These are phyloP conservation scores for Paramecium pentaurelia DNA, from an alignment of 73 alveolate genomes.

Conservation along the genomic window DNA sequence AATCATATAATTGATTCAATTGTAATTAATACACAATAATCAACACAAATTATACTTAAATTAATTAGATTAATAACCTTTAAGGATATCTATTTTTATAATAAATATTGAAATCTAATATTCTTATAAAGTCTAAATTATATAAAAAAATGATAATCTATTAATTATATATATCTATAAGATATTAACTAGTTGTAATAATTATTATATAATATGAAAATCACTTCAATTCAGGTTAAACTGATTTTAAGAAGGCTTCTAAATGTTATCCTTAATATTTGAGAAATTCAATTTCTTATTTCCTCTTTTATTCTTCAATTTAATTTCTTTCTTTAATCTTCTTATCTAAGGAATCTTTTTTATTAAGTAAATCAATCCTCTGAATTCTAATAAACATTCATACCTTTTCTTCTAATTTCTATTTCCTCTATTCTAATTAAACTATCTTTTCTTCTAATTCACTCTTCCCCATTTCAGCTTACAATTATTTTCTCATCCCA, in stretches of 20 bases:
- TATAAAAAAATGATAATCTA: neutral
- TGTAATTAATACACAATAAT: neutral
- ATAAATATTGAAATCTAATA: too few species aligned
- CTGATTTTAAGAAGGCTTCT: constrained; percentile 82
- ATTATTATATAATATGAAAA: neutral
- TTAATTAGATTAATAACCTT: too few species aligned
- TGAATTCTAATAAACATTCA: neutral
- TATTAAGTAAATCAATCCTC: constrained; percentile 78
- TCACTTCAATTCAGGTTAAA: constrained; percentile 54
- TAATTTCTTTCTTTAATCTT: constrained; percentile 87
- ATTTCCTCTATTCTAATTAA: constrained; percentile 79
- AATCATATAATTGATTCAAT: neutral
- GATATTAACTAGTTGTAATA: neutral
- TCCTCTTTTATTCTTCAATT: constrained; percentile 89
- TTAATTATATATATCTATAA: neutral
- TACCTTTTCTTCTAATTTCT: constrained; percentile 83
- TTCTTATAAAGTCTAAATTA: neutral
- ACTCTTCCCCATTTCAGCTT: constrained; percentile 93
- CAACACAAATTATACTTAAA: neutral
- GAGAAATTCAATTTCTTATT: constrained; percentile 85
- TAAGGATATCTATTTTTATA: too few species aligned
- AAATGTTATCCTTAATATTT: constrained; percentile 87
- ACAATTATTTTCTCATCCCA: constrained; percentile 91
- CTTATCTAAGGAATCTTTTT: constrained; percentile 89
- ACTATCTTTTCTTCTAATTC: constrained; percentile 84